Percentiles rank a stretch among this genome's conserved stretches.
phyloP scores from a whole-genome alignment of 139 green algal species.

The Chloropicon primus region DNA sequence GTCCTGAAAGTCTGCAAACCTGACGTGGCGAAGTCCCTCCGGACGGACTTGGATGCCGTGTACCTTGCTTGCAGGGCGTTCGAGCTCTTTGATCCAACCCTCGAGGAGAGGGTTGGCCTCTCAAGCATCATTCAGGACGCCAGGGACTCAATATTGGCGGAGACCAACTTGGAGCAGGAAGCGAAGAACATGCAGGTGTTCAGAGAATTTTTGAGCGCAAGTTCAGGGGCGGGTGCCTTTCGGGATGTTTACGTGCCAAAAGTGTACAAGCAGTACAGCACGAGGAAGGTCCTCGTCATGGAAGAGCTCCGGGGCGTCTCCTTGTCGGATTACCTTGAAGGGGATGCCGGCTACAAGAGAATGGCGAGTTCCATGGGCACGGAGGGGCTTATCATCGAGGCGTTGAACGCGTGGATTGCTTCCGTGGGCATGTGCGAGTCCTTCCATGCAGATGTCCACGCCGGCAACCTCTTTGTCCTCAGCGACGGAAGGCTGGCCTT shows the following conservation, averaged over 20 bases:
- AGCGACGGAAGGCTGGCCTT: conserved; percentile 56
- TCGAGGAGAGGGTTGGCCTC: conserved; percentile 19
- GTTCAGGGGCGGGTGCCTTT: not conserved
- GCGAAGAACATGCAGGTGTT: conserved; percentile 55
- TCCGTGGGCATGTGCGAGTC: conserved; percentile 64
- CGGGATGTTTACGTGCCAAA: conserved; percentile 14
- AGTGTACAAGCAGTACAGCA: conserved; percentile 20
- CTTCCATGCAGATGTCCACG: conserved; percentile 96
- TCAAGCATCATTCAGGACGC: conserved; percentile 56
- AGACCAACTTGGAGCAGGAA: conserved; percentile 86
- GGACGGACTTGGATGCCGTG: conserved; percentile 78
- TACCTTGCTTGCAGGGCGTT: conserved; percentile 47
- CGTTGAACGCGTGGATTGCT: conserved; percentile 87
- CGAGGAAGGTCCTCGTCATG: conserved; percentile 69
- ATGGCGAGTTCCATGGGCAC: conserved; percentile 2
- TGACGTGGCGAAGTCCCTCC: conserved; percentile 77
- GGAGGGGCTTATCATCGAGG: conserved; percentile 56
- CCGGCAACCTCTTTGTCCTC: conserved; percentile 89
- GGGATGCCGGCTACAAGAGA: conserved; percentile 30
- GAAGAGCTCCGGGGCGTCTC: conserved; percentile 76
- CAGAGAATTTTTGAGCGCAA: conserved; percentile 47
- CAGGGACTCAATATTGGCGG: conserved; percentile 67
- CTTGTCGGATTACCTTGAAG: conserved; percentile 62
- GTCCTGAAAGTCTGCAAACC: conserved; percentile 82
- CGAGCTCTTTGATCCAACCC: conserved; percentile 64